Percentiles rank a stretch among this genome's conserved stretches.
phyloP scores from a whole-genome alignment of 257 asterid species.

The Plantago elongata region DNA sequence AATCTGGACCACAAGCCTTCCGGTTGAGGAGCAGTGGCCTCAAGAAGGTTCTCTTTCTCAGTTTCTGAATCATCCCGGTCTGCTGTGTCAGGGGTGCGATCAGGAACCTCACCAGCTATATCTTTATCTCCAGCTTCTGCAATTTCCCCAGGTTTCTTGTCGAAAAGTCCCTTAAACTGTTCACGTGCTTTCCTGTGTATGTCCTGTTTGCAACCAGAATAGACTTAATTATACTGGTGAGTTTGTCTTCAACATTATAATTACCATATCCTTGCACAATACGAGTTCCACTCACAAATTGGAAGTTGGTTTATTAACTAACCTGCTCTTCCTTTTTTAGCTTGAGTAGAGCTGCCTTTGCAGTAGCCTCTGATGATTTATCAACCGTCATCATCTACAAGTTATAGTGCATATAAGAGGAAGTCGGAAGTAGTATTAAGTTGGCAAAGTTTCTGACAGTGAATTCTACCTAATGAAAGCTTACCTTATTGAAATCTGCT shows the following conservation, averaged over 20 bases:
- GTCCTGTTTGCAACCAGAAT: conserved; percentile 44
- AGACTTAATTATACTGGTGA: neutral
- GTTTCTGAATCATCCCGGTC: conserved; percentile 31
- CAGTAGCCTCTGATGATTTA: conserved; percentile 72
- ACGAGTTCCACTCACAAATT: neutral
- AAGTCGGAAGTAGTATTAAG: neutral
- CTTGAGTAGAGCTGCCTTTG: conserved; percentile 78
- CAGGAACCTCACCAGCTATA: conserved; percentile 25
- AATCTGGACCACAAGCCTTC: conserved; percentile 47
- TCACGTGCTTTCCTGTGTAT: conserved; percentile 53
- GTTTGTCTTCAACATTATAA: neutral
- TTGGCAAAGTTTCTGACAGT: neutral
- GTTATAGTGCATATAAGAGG: conserved; percentile 13
- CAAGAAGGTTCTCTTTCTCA: conserved; percentile 45
- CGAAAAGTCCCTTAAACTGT: conserved; percentile 88
- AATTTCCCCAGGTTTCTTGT: conserved; percentile 97
- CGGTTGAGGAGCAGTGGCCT: conserved; percentile 44
- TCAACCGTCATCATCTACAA: conserved; percentile 73
- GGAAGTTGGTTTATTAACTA: conserved; percentile 15
- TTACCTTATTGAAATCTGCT: conserved; percentile 81
- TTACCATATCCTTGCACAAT: neutral
- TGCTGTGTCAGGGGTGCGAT: conserved; percentile 29
- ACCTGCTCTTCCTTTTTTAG: conserved; percentile 96
- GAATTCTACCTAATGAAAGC: neutral
- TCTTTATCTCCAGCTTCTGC: conserved; percentile 49